Evolutionary conservation across 306 rosid species (phyloP), one percentile per base, ranked within the genome.

Genomic region (Rosa chinensis): DNA sequence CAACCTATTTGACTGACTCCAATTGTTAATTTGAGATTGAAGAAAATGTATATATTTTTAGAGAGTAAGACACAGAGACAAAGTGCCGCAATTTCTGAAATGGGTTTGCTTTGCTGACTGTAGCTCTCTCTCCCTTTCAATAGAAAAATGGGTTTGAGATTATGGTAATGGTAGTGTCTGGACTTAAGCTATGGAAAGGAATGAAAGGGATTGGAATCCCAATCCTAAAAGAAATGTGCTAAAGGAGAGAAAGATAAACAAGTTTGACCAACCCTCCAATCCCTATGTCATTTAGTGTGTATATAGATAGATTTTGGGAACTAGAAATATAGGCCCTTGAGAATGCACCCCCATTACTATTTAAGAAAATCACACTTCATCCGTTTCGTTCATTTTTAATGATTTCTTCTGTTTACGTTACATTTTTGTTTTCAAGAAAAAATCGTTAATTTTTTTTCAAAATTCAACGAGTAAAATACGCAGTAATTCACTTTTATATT

Each of bases 131-230:
- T 84, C 80, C 66, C 86, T 82, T 62, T 86, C 70, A 70, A 58
- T 66, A 8, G 39, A 77, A 82, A 63, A 79, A 69, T 56, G 82
- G 87, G 90, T 81, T 83, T 81, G 82, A 72, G 82, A 42, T 12
- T 79, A 39, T 18, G 32, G 63, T n/a, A n/a, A 56, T 56, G 63
- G 32, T n/a, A 3, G 8, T n/a, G 48, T 40, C 39, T 32, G n/a
- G 20, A 20, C 3, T 16, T 18, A 40, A 17, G 3, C 48, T 8
- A 66, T 81, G 75, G 85, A 84, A 89, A 88, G 83, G 80, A 77
- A 67, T 32, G 90, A 88, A 85, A 93, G 73, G 80, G 93, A 85
- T 83, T 80, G 90, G 93, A 91, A 89, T 90, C 94, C 78, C 67
- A 78, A 82, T 72, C 50, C 76, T 63, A 81, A 81, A 92, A 87